These are phyloP conservation scores for Furcasterigmium sp. DNA, from an alignment of 2,329 filamentous ascomycete genomes.

Conservation along the genomic window DNA sequence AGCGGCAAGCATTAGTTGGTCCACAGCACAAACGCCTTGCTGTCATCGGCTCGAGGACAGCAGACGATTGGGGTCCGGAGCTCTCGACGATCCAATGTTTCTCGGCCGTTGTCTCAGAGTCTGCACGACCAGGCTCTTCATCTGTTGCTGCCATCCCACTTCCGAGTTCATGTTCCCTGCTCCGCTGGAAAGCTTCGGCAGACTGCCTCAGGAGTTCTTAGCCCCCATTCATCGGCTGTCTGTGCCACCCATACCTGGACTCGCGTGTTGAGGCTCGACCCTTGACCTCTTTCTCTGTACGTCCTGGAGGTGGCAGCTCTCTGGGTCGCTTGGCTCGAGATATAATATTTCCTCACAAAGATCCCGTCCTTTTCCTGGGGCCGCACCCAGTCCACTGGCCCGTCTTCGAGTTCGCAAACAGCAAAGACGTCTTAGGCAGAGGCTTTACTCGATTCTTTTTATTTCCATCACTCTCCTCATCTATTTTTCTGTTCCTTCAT, in stretches of 20 bases:
- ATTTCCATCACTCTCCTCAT: too few species aligned
- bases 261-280: slow-evolving; percentile 12
- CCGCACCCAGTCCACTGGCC: neutral
- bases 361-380: slow-evolving; percentile 19
- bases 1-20: neutral
- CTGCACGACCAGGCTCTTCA: slow-evolving; percentile 30
- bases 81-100: slow-evolving; percentile 28
- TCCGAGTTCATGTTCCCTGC: slow-evolving; percentile 17
- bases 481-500: too few species aligned
- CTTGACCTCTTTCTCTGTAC: slow-evolving; percentile 20
- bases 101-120: slow-evolving; percentile 36
- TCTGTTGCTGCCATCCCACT: slow-evolving; percentile 7
- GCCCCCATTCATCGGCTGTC: slow-evolving; percentile 7
- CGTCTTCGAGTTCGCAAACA: too few species aligned
- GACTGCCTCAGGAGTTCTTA: slow-evolving; percentile 5
- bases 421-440: too few species aligned
- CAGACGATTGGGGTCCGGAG: slow-evolving; percentile 18
- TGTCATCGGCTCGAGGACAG: slow-evolving; percentile 10
- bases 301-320: slow-evolving; percentile 22
- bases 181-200: slow-evolving; percentile 5
- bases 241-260: slow-evolving; percentile 10
- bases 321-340: slow-evolving; percentile 12
- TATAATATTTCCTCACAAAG: slow-evolving; percentile 28
- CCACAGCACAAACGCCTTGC: slow-evolving; percentile 12
- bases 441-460: too few species aligned